Conservation (phyloP, 2,329 filamentous ascomycete genomes). For the Hymenoscyphus occultus region DNA sequence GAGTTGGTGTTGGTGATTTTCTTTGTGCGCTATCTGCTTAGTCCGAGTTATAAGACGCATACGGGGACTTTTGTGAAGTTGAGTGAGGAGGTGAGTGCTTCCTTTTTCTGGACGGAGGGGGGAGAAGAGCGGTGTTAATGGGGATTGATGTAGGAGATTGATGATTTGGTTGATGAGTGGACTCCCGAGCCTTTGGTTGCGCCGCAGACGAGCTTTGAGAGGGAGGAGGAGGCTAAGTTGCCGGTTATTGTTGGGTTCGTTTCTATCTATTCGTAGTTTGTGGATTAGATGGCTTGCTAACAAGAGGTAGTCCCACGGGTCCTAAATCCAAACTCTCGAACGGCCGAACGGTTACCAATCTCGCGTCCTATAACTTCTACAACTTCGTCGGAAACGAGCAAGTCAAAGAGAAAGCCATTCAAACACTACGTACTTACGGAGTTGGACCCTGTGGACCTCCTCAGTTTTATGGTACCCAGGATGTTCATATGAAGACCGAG, state of each 20-base stretch:
- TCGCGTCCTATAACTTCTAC: slow-evolving; percentile 96
- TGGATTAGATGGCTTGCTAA: slow-evolving; percentile 15
- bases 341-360: slow-evolving; percentile 87
- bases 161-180: slow-evolving; percentile 96
- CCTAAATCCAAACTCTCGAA: slow-evolving; percentile 86
- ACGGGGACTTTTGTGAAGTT: slow-evolving; percentile 87
- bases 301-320: slow-evolving; percentile 66
- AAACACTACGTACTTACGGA: slow-evolving; percentile 89
- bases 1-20: slow-evolving; percentile 94
- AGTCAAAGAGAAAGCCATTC: slow-evolving; percentile 91
- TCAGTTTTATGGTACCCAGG: slow-evolving; percentile 97
- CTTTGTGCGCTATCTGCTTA: slow-evolving; percentile 87
- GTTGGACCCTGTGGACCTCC: slow-evolving; percentile 96
- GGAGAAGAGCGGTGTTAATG: background rate
- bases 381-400: slow-evolving; percentile 92
- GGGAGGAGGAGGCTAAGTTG: slow-evolving; percentile 76
- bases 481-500: slow-evolving; percentile 97
- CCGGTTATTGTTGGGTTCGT: slow-evolving; percentile 83
- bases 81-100: slow-evolving; percentile 64
- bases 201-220: slow-evolving; percentile 70
- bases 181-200: slow-evolving; percentile 86
- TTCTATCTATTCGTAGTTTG: background rate
- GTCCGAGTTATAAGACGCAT: slow-evolving; percentile 87
- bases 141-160: slow-evolving; percentile 65
- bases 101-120: slow-evolving; percentile 10